Evolutionary conservation across 495 filamentous ascomycete genomes (phyloP).

Genomic region (Xylaria curta): DNA sequence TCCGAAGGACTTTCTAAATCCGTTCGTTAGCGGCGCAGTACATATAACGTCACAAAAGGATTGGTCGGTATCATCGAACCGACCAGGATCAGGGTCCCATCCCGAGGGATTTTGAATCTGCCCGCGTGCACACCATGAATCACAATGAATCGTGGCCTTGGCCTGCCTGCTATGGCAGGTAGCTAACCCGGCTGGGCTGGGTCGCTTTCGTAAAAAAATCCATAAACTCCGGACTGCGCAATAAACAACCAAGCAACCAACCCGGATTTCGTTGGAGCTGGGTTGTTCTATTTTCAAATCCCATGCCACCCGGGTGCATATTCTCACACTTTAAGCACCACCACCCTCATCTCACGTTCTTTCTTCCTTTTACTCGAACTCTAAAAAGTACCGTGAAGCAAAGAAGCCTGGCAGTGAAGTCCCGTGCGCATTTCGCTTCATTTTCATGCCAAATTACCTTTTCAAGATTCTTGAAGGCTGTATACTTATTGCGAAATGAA

Average conservation of each 20-base stretch:
- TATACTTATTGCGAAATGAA: slow-evolving; percentile 1
- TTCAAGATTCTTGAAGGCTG: not conserved
- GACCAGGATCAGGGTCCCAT: slow-evolving; percentile 18
- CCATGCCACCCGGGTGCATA: not conserved
- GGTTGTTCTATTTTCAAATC: slow-evolving; percentile 20
- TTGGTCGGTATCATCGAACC: slow-evolving; percentile 4
- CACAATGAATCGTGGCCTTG: slow-evolving; percentile 12
- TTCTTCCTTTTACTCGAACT: slow-evolving; percentile 6
- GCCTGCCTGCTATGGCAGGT: slow-evolving; percentile 7
- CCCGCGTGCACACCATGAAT: not conserved
- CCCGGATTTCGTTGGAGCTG: not conserved
- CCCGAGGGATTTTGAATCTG: slow-evolving; percentile 1
- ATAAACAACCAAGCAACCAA: not conserved
- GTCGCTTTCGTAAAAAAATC: slow-evolving; percentile 4
- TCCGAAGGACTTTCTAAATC: slow-evolving; percentile 25
- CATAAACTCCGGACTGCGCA: not conserved
- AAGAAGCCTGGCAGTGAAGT: not conserved
- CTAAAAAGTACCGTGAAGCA: slow-evolving; percentile 5
- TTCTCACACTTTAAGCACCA: slow-evolving; percentile 1
- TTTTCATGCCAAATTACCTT: not conserved
- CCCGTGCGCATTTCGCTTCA: not conserved
- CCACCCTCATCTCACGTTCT: not conserved
- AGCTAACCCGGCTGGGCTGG: not conserved
- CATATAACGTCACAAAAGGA: slow-evolving; percentile 18
- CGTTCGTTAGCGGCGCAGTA: slow-evolving; percentile 15